Conservation (phyloP, 345 rosid genomes). For the Linum trigynum region DNA sequence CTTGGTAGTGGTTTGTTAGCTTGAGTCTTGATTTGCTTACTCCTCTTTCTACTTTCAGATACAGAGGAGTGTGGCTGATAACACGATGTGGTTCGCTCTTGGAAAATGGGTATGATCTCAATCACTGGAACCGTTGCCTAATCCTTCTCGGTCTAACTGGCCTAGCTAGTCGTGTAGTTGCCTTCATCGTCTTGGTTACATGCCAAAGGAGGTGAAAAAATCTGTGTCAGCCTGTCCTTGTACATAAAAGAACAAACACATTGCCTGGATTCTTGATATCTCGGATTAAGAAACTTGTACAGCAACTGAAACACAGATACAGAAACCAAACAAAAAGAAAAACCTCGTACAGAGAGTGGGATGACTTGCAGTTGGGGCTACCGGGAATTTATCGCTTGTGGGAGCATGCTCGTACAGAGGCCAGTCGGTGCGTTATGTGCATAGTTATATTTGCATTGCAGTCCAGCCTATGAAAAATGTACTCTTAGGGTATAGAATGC, state of each 20-base stretch:
- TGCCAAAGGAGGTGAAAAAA: slow-evolving; percentile 46
- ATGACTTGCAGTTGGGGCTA: not conserved
- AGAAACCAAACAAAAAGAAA: not conserved
- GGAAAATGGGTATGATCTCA: slow-evolving; percentile 55
- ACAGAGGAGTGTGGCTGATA: slow-evolving; percentile 92
- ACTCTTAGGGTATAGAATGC: too few species aligned
- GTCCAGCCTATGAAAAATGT: too few species aligned
- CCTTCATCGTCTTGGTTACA: slow-evolving; percentile 55
- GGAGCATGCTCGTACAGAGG: too few species aligned
- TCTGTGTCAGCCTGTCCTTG: not conserved
- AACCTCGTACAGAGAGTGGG: not conserved
- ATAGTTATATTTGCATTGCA: too few species aligned
- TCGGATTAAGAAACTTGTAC: not conserved
- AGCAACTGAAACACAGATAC: not conserved
- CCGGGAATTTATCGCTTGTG: too few species aligned
- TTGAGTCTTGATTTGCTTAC: not conserved
- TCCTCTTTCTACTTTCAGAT: slow-evolving; percentile 31
- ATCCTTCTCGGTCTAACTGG: slow-evolving; percentile 52
- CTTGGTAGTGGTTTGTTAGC: not conserved
- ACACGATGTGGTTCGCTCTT: slow-evolving; percentile 79
- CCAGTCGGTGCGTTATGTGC: too few species aligned
- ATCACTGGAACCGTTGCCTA: slow-evolving; percentile 51
- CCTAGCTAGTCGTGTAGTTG: slow-evolving; percentile 40
- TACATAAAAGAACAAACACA: slow-evolving; percentile 5
- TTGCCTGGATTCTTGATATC: not conserved